A percentile compares a stretch with the other conserved stretches of the same genome.
phyloP scores from a whole-genome alignment of 495 filamentous ascomycete species.

The Daldinia grandis region DNA sequence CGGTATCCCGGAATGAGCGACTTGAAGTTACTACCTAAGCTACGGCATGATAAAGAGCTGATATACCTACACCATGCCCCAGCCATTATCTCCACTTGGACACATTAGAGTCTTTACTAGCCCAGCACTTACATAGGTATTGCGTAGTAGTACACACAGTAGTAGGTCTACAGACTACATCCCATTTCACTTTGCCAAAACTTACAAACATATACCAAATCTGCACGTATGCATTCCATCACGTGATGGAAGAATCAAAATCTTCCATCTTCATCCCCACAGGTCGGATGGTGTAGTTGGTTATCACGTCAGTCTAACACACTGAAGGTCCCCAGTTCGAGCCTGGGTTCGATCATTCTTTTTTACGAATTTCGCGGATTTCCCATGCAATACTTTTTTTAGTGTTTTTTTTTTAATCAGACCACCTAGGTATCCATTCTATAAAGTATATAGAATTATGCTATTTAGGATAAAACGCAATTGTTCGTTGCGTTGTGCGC shows the following conservation, averaged over 20 bases:
- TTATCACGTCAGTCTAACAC: conserved; percentile 45
- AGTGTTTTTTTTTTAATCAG: background rate
- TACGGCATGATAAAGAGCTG: too few relatives aligned
- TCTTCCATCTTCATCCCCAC: background rate
- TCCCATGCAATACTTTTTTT: background rate
- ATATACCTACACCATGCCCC: background rate
- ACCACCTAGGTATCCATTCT: too few relatives aligned
- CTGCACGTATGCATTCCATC: background rate
- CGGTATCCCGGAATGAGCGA: too few relatives aligned
- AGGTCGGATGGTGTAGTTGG: conserved; percentile 44
- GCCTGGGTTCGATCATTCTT: conserved; percentile 41
- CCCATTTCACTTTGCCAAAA: background rate
- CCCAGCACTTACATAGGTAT: background rate
- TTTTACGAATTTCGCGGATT: background rate
- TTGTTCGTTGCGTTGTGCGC: too few relatives aligned
- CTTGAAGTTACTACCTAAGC: too few relatives aligned
- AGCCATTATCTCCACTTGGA: background rate
- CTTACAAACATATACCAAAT: background rate
- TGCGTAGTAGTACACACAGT: too few relatives aligned
- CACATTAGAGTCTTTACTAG: background rate
- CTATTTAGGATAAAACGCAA: too few relatives aligned
- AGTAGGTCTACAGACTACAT: background rate
- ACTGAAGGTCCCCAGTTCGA: conserved; percentile 44
- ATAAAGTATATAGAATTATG: too few relatives aligned
- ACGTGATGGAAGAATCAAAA: background rate